These are phyloP conservation scores for Arthrobotrys sphaeroides DNA, from an alignment of 2,329 filamentous ascomycete genomes.

Conservation along the genomic window DNA sequence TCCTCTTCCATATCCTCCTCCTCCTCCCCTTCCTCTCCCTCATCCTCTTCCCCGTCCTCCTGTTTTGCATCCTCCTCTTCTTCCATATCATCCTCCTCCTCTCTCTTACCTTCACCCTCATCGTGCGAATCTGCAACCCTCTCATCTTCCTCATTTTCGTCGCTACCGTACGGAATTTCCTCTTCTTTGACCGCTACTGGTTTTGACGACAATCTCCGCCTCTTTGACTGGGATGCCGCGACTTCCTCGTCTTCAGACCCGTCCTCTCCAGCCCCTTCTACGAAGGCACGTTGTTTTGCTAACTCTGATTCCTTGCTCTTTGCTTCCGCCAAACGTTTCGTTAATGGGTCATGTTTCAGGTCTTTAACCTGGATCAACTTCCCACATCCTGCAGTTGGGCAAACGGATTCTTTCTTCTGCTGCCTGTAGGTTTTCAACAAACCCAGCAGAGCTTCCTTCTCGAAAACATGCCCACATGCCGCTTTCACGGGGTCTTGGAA, in stretches of 20 bases:
- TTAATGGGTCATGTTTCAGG: conserved; percentile 34
- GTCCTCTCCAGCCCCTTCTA: neutral
- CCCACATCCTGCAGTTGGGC: conserved; percentile 36
- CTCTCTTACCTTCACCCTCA: conserved; percentile 7
- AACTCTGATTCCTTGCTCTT: neutral
- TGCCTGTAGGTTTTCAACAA: conserved; percentile 33
- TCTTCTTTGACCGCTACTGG: conserved; percentile 4
- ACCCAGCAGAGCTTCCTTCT: conserved; percentile 15
- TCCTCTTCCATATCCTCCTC: conserved; percentile 22
- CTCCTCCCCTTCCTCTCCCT: conserved; percentile 19
- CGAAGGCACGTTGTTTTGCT: neutral
- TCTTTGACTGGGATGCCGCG: neutral
- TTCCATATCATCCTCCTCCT: neutral
- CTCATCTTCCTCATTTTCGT: conserved; percentile 1
- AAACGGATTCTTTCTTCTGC: conserved; percentile 29
- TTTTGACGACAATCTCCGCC: conserved; percentile 13
- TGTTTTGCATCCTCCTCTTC: neutral
- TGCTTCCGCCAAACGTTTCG: conserved; percentile 21
- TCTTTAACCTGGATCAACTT: conserved; percentile 17
- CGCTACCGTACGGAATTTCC: conserved; percentile 38
- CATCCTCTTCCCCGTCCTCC: conserved; percentile 19
- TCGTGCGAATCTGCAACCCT: conserved; percentile 2
- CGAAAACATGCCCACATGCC: conserved; percentile 31
- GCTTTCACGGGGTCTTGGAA: conserved; percentile 49
- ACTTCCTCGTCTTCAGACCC: neutral